phyloP scores from a whole-genome alignment of 495 filamentous ascomycete genomes.

The Neurospora sp. region DNA sequence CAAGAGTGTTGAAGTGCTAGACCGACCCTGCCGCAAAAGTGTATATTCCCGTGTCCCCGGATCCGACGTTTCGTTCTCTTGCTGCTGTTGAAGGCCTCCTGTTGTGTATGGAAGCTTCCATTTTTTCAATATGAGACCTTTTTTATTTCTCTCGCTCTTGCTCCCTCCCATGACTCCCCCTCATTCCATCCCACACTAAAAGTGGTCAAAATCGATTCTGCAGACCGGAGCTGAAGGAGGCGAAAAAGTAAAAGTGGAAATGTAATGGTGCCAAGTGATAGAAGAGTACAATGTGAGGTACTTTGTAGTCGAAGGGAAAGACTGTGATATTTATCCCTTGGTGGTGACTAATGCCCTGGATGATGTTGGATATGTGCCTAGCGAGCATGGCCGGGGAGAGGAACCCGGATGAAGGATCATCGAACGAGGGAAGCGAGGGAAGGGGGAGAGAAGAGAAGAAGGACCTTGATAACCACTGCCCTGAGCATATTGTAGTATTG shows the following conservation, averaged over 20 bases:
- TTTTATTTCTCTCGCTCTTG: no score
- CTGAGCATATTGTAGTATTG: neutral
- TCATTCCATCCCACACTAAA: no score
- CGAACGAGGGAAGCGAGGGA: neutral
- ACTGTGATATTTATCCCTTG: neutral
- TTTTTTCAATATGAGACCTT: no score
- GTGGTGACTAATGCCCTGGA: neutral
- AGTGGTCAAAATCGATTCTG: neutral
- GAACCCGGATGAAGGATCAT: neutral
- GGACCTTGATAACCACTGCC: neutral
- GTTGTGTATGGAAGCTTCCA: neutral
- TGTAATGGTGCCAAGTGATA: neutral
- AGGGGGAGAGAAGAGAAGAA: neutral
- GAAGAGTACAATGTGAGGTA: neutral
- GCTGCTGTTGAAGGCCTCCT: neutral
- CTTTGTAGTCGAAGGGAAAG: neutral
- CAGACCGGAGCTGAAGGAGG: neutral
- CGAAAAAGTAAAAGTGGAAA: neutral
- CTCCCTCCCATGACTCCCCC: no score
- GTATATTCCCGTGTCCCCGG: constrained; percentile 14
- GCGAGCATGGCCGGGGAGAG: neutral
- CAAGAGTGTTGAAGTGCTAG: neutral
- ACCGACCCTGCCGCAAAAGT: neutral
- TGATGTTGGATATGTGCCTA: neutral
- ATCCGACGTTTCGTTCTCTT: constrained; percentile 10